Evolutionary conservation across 805 yeast species (phyloP), one percentile per base, ranked within the genome.

Genomic region (Kuraishia piskuri): DNA sequence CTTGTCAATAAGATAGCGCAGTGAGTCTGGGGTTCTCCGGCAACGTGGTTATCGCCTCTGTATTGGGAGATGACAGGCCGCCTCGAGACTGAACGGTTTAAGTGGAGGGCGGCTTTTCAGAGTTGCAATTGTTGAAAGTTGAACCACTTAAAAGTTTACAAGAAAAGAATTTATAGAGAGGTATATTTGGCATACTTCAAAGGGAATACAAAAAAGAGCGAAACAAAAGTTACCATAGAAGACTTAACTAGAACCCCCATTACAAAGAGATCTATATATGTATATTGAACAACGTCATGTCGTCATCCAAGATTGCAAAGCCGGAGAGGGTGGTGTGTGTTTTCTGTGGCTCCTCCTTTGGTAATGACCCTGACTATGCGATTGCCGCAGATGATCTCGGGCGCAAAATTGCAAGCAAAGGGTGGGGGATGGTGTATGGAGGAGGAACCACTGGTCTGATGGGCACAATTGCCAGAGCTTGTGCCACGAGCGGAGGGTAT

Each of bases 371-470:
- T 6, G 59, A 60, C 2, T 86, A 68, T 62, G 70, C 83, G 14
- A 71, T 70, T 2, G 72, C 72, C 31, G 91, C 96, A 1, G 59
- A 70, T n/a, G 65, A 75, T 23, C 70, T 89, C 47, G 96, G 96
- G 22, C 59, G 70, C 50, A 61, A 74, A 25, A 66, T 89, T 57
- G 87, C 89, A 22, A 59, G 66, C 21, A 72, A 73, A 52, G 74
- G 78, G 53, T 88, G 89, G 84, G 89, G 89, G 2, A 70, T 89
- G 46, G 92, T 89, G 9, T 89, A 90, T 62, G 96, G 96, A 49
- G 96, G 96, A 45, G 96, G 96, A 21, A 83, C 92, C 36, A 86
- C 90, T 1, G 92, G 94, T 3, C 66, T 88, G 51, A 88, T 88
- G 91, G 94, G 94, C 10, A 74, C 80, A 3, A 80, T 88, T 54